Evolutionary conservation across 177 flowering plant species (phyloP).

Genomic region (Vitis hybrid): DNA sequence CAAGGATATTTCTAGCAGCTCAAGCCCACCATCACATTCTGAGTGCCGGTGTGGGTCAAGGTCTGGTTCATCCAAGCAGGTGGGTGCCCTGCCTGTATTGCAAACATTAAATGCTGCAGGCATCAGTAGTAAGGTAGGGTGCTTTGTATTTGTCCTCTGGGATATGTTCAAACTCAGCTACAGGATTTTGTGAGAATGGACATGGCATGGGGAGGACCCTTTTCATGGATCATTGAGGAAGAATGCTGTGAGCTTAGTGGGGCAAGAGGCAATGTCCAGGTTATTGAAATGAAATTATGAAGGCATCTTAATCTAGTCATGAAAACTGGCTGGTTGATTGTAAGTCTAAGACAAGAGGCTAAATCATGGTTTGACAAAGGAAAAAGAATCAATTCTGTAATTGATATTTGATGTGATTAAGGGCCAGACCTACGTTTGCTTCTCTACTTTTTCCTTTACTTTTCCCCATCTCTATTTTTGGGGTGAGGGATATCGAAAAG

Average conservation of each 20-base stretch:
- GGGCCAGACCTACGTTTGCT: background rate
- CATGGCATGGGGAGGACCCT: too few relatives aligned
- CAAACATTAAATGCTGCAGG: too few relatives aligned
- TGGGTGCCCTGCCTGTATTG: too few relatives aligned
- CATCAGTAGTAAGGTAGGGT: too few relatives aligned
- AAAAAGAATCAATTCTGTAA: conserved; percentile 1
- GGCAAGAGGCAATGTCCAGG: conserved; percentile 7
- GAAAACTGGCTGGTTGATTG: background rate
- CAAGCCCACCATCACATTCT: too few relatives aligned
- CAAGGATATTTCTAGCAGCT: too few relatives aligned
- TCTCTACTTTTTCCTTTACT: background rate
- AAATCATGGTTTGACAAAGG: too few relatives aligned
- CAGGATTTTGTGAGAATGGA: too few relatives aligned
- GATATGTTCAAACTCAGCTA: too few relatives aligned
- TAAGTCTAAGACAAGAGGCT: background rate
- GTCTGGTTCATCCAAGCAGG: too few relatives aligned
- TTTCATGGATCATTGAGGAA: background rate
- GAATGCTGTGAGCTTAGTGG: conserved; percentile 4
- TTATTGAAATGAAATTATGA: background rate
- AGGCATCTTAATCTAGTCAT: background rate
- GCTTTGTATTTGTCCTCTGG: too few relatives aligned
- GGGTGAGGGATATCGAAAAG: background rate
- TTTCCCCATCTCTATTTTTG: background rate
- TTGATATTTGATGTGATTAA: conserved; percentile 6
- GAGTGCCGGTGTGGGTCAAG: too few relatives aligned